A percentile compares a stretch with the other conserved stretches of the same genome.
phyloP scores from a whole-genome alignment of 192 early-diverging fungal species.

The Backusella liffmaniae region DNA sequence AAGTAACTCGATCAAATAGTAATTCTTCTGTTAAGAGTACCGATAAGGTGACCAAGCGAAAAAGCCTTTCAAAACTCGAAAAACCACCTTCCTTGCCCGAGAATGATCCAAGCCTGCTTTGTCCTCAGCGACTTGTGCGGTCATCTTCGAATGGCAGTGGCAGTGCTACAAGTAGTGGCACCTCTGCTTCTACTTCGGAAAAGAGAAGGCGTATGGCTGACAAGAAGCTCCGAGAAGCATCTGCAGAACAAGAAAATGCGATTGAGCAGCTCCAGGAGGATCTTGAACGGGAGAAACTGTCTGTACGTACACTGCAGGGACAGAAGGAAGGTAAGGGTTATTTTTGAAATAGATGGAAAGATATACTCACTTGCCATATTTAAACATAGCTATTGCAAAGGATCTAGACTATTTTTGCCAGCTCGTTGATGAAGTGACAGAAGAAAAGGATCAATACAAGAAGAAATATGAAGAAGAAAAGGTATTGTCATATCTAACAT shows the following conservation, averaged over 20 bases:
- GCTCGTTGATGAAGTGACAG: conserved; percentile 27
- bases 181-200: not conserved
- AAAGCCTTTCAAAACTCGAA: not conserved
- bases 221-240: not conserved
- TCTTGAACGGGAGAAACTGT: conserved; percentile 14
- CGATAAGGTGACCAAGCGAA: not conserved
- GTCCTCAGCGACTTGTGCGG: not conserved
- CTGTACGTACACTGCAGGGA: conserved; percentile 26
- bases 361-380: not conserved
- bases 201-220: not conserved
- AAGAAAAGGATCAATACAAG: conserved; percentile 21
- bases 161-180: not conserved
- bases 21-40: not conserved
- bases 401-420: conserved; percentile 35
- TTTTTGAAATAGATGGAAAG: not conserved
- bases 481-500: not conserved
- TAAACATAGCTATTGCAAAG: conserved; percentile 24
- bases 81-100: not conserved
- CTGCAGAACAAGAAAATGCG: not conserved
- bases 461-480: conserved; percentile 33
- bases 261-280: conserved; percentile 11
- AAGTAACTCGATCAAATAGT: not conserved
- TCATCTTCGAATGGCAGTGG: conserved; percentile 13
- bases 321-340: conserved; percentile 29
- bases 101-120: not conserved